Evolutionary conservation across 73 alveolate species (phyloP).

Genomic region (Blepharisma stoltei): DNA sequence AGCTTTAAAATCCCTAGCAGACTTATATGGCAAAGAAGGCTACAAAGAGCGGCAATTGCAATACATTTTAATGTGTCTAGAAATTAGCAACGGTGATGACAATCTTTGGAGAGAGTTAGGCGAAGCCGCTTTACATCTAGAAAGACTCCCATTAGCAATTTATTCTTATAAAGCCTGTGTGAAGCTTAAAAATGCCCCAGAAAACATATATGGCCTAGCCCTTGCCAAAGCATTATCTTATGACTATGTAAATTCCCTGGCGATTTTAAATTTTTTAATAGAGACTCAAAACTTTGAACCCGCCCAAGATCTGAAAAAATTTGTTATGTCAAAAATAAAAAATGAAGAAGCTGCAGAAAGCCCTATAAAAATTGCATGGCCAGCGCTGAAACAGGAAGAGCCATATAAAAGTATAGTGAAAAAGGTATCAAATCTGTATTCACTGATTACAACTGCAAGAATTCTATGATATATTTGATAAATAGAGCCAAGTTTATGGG

Average conservation of each 20-base stretch:
- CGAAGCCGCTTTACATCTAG: neutral
- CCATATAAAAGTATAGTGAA: no score
- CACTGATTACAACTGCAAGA: no score
- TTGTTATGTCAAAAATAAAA: neutral
- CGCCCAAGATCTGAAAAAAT: neutral
- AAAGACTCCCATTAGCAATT: slow-evolving; percentile 1
- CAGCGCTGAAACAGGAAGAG: no score
- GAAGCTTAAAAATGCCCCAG: neutral
- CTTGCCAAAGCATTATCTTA: neutral
- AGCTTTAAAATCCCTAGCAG: neutral
- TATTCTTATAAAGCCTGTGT: neutral
- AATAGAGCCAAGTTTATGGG: no score
- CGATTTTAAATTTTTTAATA: neutral
- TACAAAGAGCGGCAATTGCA: slow-evolving; percentile 3
- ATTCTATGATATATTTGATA: no score
- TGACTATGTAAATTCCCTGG: slow-evolving; percentile 24
- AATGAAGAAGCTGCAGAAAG: no score
- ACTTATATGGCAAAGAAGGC: neutral
- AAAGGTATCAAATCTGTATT: no score
- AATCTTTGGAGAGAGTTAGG: slow-evolving; percentile 16
- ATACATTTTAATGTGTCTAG: neutral
- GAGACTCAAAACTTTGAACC: neutral
- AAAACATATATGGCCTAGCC: neutral
- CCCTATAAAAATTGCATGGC: no score
- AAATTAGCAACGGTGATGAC: slow-evolving; percentile 9